Evolutionary conservation across 345 rosid genomes (phyloP), one percentile per base, ranked within the genome.

Genomic region (Lumnitzera littorea): DNA sequence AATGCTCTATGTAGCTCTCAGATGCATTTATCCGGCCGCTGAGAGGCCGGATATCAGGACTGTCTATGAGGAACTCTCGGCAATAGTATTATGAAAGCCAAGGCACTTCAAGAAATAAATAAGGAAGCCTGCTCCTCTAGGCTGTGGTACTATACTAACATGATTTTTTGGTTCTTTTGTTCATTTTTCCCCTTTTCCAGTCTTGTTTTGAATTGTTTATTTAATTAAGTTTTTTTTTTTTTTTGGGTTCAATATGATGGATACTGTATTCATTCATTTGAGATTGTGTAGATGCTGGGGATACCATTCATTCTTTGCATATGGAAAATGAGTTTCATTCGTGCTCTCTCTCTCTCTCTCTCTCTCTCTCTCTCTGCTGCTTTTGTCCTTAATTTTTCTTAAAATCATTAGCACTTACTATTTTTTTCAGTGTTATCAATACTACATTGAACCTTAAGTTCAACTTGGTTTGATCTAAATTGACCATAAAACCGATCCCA

Each of bases 41-140:
- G 98, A 91, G 67, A 86, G 96, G 60, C 91, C 91, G 0, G 98
- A 91, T 67, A 88, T 88, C 70, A 76, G 58, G 68, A 73, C 82
- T 0, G 90, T 86, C 48, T 83, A 64, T 48, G 84, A 86, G 71
- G 96, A 83, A 47, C 80, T 88, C 43, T 79, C 78, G 0, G 51
- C 63, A 7, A 48, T 80, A 52, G 65, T 57, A 25, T 55, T 46
- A 50, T 65, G 56, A 65, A 11, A 9, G 43, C 43, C 5, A 5
- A 36, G 7, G 9, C 43, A 36, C 11, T 36, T 36, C 43, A 36
- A 36, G 43, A 5, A 36, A 36, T 9, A 52, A 56, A 62, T 52
- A 63, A 50, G 1, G 15, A 47, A 15, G 57, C 24, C 58, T 43
- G 24, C 53, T 53, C 50, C 46, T 36, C 52, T 14, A 68, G 57